phyloP scores from a whole-genome alignment of 441 rosid species.

The Codiaeum variegatum region DNA sequence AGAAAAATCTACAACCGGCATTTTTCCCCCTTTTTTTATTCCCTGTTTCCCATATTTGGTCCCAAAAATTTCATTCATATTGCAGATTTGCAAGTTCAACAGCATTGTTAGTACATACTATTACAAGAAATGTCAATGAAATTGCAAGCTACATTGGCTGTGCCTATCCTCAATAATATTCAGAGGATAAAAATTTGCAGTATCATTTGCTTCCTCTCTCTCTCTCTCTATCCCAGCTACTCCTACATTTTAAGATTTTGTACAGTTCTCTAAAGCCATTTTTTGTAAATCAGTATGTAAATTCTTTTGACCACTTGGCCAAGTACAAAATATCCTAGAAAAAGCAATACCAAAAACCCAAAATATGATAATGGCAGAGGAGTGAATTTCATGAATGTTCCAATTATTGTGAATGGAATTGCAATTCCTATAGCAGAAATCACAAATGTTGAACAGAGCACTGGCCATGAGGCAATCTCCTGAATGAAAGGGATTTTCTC shows the following conservation, averaged over 20 bases:
- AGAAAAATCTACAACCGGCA: conserved; percentile 13
- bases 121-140: conserved; percentile 2
- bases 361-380: conserved; percentile 46
- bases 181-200: conserved; percentile 5
- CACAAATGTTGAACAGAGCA: conserved; percentile 44
- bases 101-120: neutral
- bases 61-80: conserved; percentile 18
- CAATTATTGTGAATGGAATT: conserved; percentile 41
- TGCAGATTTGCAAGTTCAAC: conserved; percentile 16
- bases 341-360: conserved; percentile 54
- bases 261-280: conserved; percentile 43
- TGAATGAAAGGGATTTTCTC: conserved; percentile 66
- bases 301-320: conserved; percentile 63
- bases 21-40: neutral
- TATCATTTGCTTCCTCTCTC: neutral
- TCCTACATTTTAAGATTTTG: neutral
- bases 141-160: conserved; percentile 14
- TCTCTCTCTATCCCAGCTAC: neutral
- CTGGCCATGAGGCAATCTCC: conserved; percentile 63
- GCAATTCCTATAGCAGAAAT: conserved; percentile 55
- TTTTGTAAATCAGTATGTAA: conserved; percentile 44
- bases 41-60: neutral
- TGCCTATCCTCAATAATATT: conserved; percentile 21
- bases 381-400: conserved; percentile 39
- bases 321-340: conserved; percentile 49